phyloP scores from a whole-genome alignment of 2,329 filamentous ascomycete species.

The Eutypa lata region DNA sequence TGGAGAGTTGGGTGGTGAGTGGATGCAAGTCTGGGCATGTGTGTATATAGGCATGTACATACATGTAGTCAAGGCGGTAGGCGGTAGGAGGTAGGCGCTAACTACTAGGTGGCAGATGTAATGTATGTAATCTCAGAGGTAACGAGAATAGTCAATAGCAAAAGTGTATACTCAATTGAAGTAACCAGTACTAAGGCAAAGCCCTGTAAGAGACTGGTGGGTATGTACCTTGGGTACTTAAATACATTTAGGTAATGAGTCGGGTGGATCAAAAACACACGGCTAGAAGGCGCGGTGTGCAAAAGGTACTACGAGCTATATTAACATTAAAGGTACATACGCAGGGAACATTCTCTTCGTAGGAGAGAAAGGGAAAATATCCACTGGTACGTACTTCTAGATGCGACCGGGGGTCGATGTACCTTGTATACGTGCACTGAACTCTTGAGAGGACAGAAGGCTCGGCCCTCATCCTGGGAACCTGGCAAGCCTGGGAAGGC shows the following conservation, averaged over 20 bases:
- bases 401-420: neutral
- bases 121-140: too few species aligned
- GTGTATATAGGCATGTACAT: neutral
- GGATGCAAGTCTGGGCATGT: neutral
- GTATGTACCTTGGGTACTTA: neutral
- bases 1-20: conserved; percentile 2
- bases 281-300: conserved; percentile 27
- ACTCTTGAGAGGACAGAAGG: neutral
- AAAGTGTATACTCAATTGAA: too few species aligned
- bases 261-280: conserved; percentile 18
- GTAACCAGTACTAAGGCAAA: too few species aligned
- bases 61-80: neutral
- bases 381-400: neutral
- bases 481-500: neutral
- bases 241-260: neutral
- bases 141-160: too few species aligned
- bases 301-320: conserved; percentile 9
- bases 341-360: neutral
- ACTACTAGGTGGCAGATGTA: too few species aligned
- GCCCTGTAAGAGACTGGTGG: neutral
- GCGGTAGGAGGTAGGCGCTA: too few species aligned
- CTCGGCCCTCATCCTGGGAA: neutral
- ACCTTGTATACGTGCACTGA: neutral
- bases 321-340: neutral
- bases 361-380: neutral